These are phyloP conservation scores for Collybia nuda DNA, from an alignment of 768 basidiomycete genomes.

Conservation along the genomic window DNA sequence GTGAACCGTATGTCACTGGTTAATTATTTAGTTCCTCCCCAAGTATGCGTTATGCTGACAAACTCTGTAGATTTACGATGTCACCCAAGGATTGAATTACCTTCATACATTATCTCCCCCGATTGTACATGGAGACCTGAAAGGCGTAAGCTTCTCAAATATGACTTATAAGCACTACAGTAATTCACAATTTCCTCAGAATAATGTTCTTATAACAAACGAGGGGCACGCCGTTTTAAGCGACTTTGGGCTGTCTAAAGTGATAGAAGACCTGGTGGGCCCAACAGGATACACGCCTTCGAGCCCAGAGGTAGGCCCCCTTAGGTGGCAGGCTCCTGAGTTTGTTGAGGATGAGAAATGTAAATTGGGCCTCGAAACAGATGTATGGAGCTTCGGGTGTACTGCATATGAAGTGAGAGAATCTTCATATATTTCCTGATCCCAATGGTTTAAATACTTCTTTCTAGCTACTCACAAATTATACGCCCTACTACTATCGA, in stretches of 20 bases:
- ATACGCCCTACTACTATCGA: constrained; percentile 12
- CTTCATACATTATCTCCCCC: constrained; percentile 38
- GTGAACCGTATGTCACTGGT: constrained; percentile 35
- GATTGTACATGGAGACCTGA: constrained; percentile 30
- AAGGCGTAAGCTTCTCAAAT: constrained; percentile 18
- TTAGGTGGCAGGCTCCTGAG: constrained; percentile 34
- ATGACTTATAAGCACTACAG: no score
- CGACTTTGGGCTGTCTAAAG: constrained; percentile 44
- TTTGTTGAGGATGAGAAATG: constrained; percentile 27
- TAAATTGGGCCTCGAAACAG: constrained; percentile 21
- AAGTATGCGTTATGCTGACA: neutral
- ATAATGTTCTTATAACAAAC: constrained; percentile 42
- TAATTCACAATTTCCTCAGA: no score
- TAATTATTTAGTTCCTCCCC: constrained; percentile 7
- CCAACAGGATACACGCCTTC: constrained; percentile 28
- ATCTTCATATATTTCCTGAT: neutral
- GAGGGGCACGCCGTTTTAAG: constrained; percentile 39
- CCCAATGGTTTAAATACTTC: neutral
- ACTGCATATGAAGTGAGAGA: constrained; percentile 30
- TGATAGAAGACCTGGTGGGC: constrained; percentile 26
- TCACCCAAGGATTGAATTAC: constrained; percentile 41
- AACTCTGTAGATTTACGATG: constrained; percentile 36
- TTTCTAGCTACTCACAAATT: constrained; percentile 9
- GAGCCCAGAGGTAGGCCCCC: constrained; percentile 25
- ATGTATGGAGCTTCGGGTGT: constrained; percentile 36